Percentiles rank a stretch among this genome's conserved stretches.
Evolutionary conservation across 75 land plant genomes (phyloP).

Genomic region (Pseudotsuga menziesii): DNA sequence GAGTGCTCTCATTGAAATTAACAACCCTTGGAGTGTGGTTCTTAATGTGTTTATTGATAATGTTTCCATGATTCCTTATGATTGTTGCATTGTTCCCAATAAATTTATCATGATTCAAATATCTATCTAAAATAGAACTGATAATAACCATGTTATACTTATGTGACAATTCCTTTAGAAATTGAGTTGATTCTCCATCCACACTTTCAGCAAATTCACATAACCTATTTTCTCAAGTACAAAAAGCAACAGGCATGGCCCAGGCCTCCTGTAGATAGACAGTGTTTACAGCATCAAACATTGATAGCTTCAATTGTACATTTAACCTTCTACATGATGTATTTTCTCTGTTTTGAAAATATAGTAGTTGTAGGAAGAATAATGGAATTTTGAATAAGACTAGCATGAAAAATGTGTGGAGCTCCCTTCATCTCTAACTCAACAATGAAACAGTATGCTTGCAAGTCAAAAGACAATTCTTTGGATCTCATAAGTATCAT

Average conservation of each 20-base stretch:
- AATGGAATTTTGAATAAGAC: constrained; percentile 88
- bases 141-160: no score
- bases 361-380: constrained; percentile 76
- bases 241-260: constrained; percentile 99
- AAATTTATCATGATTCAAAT: no score
- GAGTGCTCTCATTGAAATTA: constrained; percentile 98
- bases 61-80: constrained; percentile 88
- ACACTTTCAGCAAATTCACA: constrained; percentile 96
- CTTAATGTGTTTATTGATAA: constrained; percentile 97
- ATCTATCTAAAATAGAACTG: no score
- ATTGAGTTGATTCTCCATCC: constrained; percentile 77
- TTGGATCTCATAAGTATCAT: constrained; percentile 29
- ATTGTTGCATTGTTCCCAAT: no score
- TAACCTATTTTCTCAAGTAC: constrained; percentile 95
- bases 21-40: constrained; percentile 98
- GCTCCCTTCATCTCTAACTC: constrained; percentile 71
- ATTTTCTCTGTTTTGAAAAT: constrained; percentile 64
- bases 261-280: constrained; percentile 98
- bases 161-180: no score
- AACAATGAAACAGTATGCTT: constrained; percentile 81
- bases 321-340: constrained; percentile 68
- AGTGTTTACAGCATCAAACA: constrained; percentile 74
- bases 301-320: constrained; percentile 80
- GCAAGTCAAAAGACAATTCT: constrained; percentile 65
- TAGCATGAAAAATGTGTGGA: constrained; percentile 72